A percentile compares a stretch with the other conserved stretches of the same genome.
Evolutionary conservation across 495 filamentous ascomycete species (phyloP).

Genomic region (Penicillium lagena): DNA sequence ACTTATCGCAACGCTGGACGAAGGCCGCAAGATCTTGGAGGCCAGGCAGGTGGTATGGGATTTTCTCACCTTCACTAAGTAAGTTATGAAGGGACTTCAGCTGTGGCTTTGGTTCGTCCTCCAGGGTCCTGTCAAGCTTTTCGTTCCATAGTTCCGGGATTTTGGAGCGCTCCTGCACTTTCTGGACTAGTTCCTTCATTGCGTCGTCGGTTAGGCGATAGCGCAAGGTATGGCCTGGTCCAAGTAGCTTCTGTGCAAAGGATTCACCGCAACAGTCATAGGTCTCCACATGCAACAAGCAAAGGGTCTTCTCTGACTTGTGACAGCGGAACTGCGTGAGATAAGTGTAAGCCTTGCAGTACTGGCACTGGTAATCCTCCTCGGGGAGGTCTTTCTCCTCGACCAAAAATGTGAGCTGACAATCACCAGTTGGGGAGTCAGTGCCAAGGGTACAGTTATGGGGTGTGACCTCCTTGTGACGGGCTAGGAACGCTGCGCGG

Average conservation of each 20-base stretch:
- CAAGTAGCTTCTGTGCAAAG: conserved; percentile 53
- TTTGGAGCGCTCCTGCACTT: conserved; percentile 77
- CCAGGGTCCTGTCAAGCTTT: conserved; percentile 77
- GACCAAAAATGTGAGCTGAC: conserved; percentile 39
- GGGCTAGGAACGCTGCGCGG: conserved; percentile 58
- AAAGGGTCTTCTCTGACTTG: conserved; percentile 69
- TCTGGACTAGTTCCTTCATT: conserved; percentile 60
- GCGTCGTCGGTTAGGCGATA: conserved; percentile 71
- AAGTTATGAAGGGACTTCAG: conserved; percentile 81
- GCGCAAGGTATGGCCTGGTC: conserved; percentile 58
- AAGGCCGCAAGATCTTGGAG: conserved; percentile 77
- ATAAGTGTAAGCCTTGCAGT: conserved; percentile 90
- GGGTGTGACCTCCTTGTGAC: conserved; percentile 50
- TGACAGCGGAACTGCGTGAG: conserved; percentile 84
- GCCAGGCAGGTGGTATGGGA: conserved; percentile 85
- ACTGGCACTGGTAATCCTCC: conserved; percentile 82
- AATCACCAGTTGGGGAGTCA: conserved; percentile 23
- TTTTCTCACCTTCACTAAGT: conserved; percentile 91
- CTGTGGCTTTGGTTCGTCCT: conserved; percentile 74
- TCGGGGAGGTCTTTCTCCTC: conserved; percentile 74
- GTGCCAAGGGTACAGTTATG: conserved; percentile 41
- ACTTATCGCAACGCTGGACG: conserved; percentile 93
- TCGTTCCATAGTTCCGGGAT: conserved; percentile 86
- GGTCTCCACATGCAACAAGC: conserved; percentile 68
- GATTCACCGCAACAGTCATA: conserved; percentile 71